Evolutionary conservation across 441 rosid genomes (phyloP), one percentile per base, ranked within the genome.

Genomic region (Erodium moschatum): DNA sequence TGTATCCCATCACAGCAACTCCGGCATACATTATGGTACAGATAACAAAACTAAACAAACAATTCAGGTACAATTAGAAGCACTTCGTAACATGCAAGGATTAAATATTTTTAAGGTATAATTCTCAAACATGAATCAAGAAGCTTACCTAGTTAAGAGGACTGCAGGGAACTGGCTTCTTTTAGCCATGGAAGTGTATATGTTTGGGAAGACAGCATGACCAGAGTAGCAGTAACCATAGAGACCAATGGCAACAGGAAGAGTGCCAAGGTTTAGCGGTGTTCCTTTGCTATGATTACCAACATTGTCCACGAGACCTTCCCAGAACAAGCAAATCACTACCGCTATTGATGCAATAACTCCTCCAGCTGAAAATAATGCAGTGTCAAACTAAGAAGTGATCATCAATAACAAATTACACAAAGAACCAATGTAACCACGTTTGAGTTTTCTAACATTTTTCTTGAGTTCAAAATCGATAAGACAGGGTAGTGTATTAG

Each of bases 201-300:
- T 90, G 74, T 90, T 93, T 0, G 97, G 98, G 65, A 93, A 90
- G 56, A 90, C 91, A 61, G 97, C 97, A 77, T 93, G 98, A 69
- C 98, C 98, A 3, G 97, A 90, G 74, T 87, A 93, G 72, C 97
- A 87, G 75, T 77, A 93, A 61, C 98, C 97, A 13, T 89, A 90
- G 42, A 90, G 96, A 6, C 98, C 98, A 69, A 93, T 78, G 29
- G 98, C 95, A 11, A 93, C 96, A 3, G 98, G 97, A 74, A 90
- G 82, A 46, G 87, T 83, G 66, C 86, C 71, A n/a, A 89, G 80
- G 72, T 90, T 87, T 16, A 93, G 71, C 7, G 82, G 52, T 50
- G 89, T 80, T 69, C 91, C 88, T 77, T 84, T 77, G 83, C 78
- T 82, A 69, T 85, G 87, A 44, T 82, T 68, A 13, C 89, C 87